These are phyloP conservation scores for Phialophora chinensis DNA, from an alignment of 2,329 filamentous ascomycete genomes.

Conservation along the genomic window DNA sequence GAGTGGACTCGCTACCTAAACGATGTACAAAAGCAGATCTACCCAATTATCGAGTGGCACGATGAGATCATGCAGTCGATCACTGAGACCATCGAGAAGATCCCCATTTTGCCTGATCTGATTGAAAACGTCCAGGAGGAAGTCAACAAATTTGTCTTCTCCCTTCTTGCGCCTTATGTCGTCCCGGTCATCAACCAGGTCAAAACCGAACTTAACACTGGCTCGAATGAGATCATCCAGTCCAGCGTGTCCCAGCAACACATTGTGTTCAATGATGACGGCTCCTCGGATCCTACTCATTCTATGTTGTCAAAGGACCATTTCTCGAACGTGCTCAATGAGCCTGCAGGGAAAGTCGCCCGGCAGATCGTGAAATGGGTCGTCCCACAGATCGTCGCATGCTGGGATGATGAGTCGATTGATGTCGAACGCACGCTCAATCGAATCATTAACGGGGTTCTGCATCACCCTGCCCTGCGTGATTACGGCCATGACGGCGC, in stretches of 20 bases:
- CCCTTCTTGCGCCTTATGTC: conserved; percentile 85
- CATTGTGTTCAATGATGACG: conserved; percentile 82
- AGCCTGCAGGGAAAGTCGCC: conserved; percentile 82
- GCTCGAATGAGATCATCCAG: conserved; percentile 84
- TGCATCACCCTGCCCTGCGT: conserved; percentile 86
- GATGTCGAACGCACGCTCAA: conserved; percentile 74
- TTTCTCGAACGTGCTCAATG: conserved; percentile 88
- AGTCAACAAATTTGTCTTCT: conserved; percentile 87
- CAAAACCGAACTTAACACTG: conserved; percentile 83
- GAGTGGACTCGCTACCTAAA: conserved; percentile 80
- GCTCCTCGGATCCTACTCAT: conserved; percentile 82
- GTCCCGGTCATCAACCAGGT: conserved; percentile 85
- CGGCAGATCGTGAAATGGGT: conserved; percentile 81
- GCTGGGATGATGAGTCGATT: conserved; percentile 77
- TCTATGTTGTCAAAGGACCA: conserved; percentile 97
- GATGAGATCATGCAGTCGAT: conserved; percentile 85
- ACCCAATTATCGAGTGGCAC: conserved; percentile 89
- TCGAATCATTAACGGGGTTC: conserved; percentile 79
- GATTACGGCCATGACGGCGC: conserved; percentile 72
- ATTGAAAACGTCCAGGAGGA: conserved; percentile 87
- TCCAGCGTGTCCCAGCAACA: conserved; percentile 83
- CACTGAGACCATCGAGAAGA: conserved; percentile 77
- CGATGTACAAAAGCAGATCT: conserved; percentile 76
- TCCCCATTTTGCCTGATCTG: conserved; percentile 82
- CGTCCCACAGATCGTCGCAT: conserved; percentile 85